Base-by-base conservation (phyloP, 306 rosid genomes). In the Mimosa bimucronata region DNA sequence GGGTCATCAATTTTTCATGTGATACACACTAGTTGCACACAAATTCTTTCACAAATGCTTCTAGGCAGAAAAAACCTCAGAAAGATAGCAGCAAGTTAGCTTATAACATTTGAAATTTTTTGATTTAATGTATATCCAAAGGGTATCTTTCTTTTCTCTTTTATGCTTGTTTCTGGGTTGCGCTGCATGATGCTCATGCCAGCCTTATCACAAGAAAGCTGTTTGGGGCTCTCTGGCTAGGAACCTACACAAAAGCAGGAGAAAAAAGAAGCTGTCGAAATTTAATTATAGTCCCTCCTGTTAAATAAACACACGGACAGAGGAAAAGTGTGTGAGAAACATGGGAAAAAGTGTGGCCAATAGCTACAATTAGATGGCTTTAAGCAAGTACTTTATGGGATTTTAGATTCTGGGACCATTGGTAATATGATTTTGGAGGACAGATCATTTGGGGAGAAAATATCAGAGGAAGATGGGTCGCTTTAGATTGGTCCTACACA, bases 1-100 rank as follows among this genome's bases (percentile, higher is more conserved):
- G 87, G 87, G 85, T 77, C 77, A 41, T 69, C 79, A 50, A 29
- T 91, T 88, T 88, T 87, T 78, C 90, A 61, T 86, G 89, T 86
- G 86, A 86, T 78, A 83, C 86, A 83, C 77, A 85, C 79, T n/a
- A 82, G 77, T 71, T 77, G 78, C 85, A 81, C 82, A 83, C 82
- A 90, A 87, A 83, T 83, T 87, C 55, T 89, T 89, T 90, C 84
- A 82, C 75, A 80, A 80, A 61, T 77, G 83, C 66, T 87, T 79
- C 81, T 86, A 86, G 84, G 87, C 90, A 78, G 86, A 81, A 73
- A 85, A 85, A 86, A 81, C 84, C 87, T 61, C 75, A 81, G 85
- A 84, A 83, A 85, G 68, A 83, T 81, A 87, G 85, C 37, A 60
- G 31, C 73, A 80, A 79, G 64, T 79, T 79, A 81, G 81, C 80